Percentiles rank a stretch among this genome's conserved stretches.
These are phyloP conservation scores for Aurantiochytrium sp. DNA, from an alignment of 108 stramenopile genomes.

Conservation along the genomic window DNA sequence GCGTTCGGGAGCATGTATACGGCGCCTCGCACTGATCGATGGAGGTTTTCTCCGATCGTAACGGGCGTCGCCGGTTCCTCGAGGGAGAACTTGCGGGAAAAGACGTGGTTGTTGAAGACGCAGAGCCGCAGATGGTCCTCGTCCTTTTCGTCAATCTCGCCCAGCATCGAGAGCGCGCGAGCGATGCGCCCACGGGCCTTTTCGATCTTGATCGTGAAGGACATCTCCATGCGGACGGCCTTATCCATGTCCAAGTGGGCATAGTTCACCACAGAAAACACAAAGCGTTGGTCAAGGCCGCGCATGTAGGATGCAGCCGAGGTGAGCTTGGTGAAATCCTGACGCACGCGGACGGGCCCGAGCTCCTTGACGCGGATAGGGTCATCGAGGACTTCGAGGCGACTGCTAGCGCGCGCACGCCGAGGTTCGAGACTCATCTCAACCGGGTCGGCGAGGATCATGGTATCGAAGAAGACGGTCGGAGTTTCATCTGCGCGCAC, in stretches of 20 bases:
- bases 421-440: not conserved
- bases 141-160: not conserved
- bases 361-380: not conserved
- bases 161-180: not conserved
- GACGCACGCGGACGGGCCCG: not conserved
- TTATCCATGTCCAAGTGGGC: not conserved
- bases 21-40: not conserved
- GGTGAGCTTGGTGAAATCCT: not conserved
- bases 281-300: not conserved
- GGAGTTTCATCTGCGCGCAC: not conserved
- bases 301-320: not conserved
- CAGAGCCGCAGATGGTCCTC: not conserved
- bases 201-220: not conserved
- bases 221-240: not conserved
- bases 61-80: not conserved
- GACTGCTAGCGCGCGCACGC: not conserved
- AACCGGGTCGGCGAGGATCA: not conserved
- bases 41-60: not conserved
- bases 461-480: not conserved
- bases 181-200: not conserved
- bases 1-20: not conserved
- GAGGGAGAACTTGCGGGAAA: not conserved
- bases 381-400: not conserved
- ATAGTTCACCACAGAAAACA: not conserved
- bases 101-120: not conserved